phyloP scores from a whole-genome alignment of 257 asterid genomes.

The Nicotiana noctiflora region DNA sequence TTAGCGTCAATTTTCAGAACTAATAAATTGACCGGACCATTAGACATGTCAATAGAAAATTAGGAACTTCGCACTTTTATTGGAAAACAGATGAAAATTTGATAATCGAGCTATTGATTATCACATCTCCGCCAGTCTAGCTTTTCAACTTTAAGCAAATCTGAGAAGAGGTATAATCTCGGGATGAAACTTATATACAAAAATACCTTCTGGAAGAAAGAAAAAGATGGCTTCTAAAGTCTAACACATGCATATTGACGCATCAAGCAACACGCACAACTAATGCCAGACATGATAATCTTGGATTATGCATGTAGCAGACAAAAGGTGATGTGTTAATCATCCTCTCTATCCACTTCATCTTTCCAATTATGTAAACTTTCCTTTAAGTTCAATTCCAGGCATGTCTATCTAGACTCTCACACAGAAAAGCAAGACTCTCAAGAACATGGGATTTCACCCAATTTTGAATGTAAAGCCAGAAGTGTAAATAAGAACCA shows the following conservation, averaged over 20 bases:
- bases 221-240: neutral
- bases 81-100: slow-evolving; percentile 1
- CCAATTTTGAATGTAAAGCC: neutral
- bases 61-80: neutral
- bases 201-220: neutral
- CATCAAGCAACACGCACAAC: neutral
- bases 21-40: neutral
- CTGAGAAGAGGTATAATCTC: neutral
- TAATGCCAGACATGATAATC: slow-evolving; percentile 1
- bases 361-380: neutral
- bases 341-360: neutral
- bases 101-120: neutral
- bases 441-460: neutral
- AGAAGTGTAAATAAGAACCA: slow-evolving; percentile 10
- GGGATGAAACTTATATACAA: neutral
- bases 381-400: slow-evolving; percentile 1
- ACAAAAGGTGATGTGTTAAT: neutral
- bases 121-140: neutral
- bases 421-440: neutral
- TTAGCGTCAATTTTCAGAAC: neutral
- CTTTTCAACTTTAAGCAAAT: neutral
- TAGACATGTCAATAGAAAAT: neutral
- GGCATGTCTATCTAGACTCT: neutral
- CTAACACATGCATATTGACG: neutral
- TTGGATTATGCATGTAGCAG: neutral